Evolutionary conservation across 495 filamentous ascomycete species (phyloP), one percentile per base, ranked within the genome.

Genomic region (Platismatia glauca): DNA sequence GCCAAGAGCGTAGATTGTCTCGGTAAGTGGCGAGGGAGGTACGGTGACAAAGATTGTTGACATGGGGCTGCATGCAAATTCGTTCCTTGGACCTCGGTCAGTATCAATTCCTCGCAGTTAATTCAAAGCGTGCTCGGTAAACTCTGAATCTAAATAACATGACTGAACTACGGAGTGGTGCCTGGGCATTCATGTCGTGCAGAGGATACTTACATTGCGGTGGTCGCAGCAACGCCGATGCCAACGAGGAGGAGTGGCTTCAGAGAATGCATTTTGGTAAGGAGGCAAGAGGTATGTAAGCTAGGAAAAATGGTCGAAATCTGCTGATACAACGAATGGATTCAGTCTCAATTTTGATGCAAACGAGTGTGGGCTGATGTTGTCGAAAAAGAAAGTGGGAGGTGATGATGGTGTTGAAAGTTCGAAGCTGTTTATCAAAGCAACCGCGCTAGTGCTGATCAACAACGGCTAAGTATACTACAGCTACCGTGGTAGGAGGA

Each of bases 1-100:
- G 43, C 37, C 57, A 39, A 34, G 37, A 46, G 34, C 9, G n/a
- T 65, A 43, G n/a, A 64, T 22, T 13, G 66, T 68, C 63, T 65
- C 57, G 12, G 63, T 68, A 33, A 27, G 57, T 24, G 62, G 55
- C 22, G 55, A 64, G 38, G 61, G 29, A 41, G 62, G 38, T 11
- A 55, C 27, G 31, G 59, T 61, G 59, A 61, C 29, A 31, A 55
- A 61, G 20, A 43, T 22, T 22, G 59, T 61, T 16, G 50, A 55
- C 27, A 61, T 22, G 50, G 59, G 59, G 35, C 59, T 55, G 22
- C 59, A 61, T 38, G 46, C 46, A 41, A 48, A 24, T 12, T 55
- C 46, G 48, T 41, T 31, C 16, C 59, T 61, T 24, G 13, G 4
- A 9, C 7, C 48, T 2, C 29, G 48, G 48, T 52, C 48, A 52